Conservation (phyloP, 148 eudicot species). For the Suaeda aralocaspica region DNA sequence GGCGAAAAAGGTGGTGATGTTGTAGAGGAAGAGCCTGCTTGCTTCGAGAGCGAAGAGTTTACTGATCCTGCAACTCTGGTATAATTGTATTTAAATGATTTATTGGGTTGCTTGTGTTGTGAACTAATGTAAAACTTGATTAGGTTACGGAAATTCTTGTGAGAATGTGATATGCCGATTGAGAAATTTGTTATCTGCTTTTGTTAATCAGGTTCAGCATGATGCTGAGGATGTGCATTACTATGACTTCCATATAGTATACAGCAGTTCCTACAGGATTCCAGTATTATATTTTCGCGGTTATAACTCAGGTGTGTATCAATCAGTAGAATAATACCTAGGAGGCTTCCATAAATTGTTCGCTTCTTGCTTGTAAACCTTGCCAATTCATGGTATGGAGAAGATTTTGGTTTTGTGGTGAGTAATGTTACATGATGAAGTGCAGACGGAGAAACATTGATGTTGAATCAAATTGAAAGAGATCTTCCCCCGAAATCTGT, state of each 20-base stretch:
- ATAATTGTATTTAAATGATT: conserved; percentile 11
- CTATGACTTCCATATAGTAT: conserved; percentile 82
- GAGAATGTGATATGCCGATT: background rate
- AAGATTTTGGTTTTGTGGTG: background rate
- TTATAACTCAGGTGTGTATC: conserved; percentile 51
- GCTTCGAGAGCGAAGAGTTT: conserved; percentile 34
- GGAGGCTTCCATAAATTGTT: background rate
- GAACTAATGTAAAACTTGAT: background rate
- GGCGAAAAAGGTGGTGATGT: conserved; percentile 20
- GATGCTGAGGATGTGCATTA: conserved; percentile 41
- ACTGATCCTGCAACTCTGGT: conserved; percentile 59
- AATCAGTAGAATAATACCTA: background rate
- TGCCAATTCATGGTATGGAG: background rate
- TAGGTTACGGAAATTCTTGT: conserved; percentile 4
- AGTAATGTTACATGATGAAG: conserved; percentile 4
- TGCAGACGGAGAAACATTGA: conserved; percentile 78
- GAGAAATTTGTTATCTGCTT: background rate
- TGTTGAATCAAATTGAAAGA: conserved; percentile 55
- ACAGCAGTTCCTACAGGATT: conserved; percentile 76
- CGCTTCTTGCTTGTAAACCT: background rate
- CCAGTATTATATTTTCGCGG: conserved; percentile 86
- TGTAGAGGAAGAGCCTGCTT: conserved; percentile 32
- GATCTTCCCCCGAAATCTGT: conserved; percentile 40
- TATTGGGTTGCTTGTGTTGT: background rate
- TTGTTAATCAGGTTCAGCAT: conserved; percentile 37